Evolutionary conservation across 306 rosid genomes (phyloP), one percentile per base, ranked within the genome.

Genomic region (Pterocarpus santalinus): DNA sequence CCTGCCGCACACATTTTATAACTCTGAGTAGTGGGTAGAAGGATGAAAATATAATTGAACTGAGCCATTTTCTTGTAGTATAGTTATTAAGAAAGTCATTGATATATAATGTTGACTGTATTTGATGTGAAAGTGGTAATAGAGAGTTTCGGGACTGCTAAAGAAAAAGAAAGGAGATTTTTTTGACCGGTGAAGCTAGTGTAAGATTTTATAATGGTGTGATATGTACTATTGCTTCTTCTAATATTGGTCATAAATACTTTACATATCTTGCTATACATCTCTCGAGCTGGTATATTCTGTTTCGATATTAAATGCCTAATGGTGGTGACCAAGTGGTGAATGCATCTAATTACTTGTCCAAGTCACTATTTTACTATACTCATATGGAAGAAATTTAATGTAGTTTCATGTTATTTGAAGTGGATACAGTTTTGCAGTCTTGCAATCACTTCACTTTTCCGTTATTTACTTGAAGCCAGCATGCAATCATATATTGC

Each of bases 241-340:
- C 83, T 57, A 44, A 46, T 58, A 77, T 30, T 46, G 35, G 52
- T 71, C 69, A 9, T 52, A 53, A 47, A 77, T 65, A 33, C 77
- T 69, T 66, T 44, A 30, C 64, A 57, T 52, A 22, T 63, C 43
- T n/a, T 39, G 80, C 64, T 53, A 12, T 65, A 36, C 51, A 35
- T 11, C 46, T 12, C 28, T 46, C 33, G 51, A 77, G 73, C 62
- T 60, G 12, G 70, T 43, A 65, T 43, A 17, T 62, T 11, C 22
- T 53, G 46, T 57, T 81, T 78, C 67, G 15, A 73, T 61, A 65
- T 33, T 68, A 70, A 82, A 75, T 75, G 73, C 62, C 17, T 52
- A 32, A 46, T 79, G 61, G 7, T 73, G 72, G 76, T 43, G 58
- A 65, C 72, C 65, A 67, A 60, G 63, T 62, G 33, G 5, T 69